These are phyloP conservation scores for Trichoderma asperellum DNA, from an alignment of 2,329 filamentous ascomycete genomes.

Conservation along the genomic window DNA sequence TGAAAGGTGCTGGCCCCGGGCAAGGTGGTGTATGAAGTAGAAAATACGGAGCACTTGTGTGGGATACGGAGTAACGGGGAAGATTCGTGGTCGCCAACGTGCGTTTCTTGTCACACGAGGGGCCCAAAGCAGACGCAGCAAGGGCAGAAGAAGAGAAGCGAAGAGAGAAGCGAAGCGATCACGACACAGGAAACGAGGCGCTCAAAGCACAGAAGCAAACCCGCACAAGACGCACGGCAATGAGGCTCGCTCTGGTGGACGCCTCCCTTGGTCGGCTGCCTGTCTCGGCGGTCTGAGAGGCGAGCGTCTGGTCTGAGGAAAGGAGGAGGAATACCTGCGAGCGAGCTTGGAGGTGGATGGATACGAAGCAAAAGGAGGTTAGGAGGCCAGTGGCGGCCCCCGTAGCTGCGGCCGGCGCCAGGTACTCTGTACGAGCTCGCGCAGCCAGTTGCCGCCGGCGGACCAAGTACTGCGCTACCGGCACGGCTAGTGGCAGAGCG, in stretches of 20 bases:
- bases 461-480: slow-evolving; percentile 10
- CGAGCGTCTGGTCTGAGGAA: slow-evolving; percentile 14
- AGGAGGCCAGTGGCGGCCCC: slow-evolving; percentile 20
- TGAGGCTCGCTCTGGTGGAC: not conserved
- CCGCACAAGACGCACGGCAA: not conserved
- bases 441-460: not conserved
- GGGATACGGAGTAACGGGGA: slow-evolving; percentile 12
- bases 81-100: slow-evolving; percentile 16
- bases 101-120: slow-evolving; percentile 21
- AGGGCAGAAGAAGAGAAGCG: not conserved
- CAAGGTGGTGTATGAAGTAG: slow-evolving; percentile 2
- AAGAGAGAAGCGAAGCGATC: slow-evolving; percentile 5
- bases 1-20: not conserved
- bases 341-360: slow-evolving; percentile 11
- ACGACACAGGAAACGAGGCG: slow-evolving; percentile 7
- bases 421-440: slow-evolving; percentile 7
- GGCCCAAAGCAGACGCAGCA: not conserved
- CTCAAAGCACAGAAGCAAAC: not conserved
- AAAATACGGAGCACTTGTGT: slow-evolving; percentile 14
- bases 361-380: slow-evolving; percentile 29
- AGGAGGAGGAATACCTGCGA: slow-evolving; percentile 25
- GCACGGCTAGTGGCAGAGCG: not conserved
- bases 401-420: slow-evolving; percentile 1
- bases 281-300: slow-evolving; percentile 24
- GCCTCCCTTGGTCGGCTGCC: slow-evolving; percentile 14